These are phyloP conservation scores for Lactarius evosmus DNA, from an alignment of 768 basidiomycete genomes.

Conservation along the genomic window DNA sequence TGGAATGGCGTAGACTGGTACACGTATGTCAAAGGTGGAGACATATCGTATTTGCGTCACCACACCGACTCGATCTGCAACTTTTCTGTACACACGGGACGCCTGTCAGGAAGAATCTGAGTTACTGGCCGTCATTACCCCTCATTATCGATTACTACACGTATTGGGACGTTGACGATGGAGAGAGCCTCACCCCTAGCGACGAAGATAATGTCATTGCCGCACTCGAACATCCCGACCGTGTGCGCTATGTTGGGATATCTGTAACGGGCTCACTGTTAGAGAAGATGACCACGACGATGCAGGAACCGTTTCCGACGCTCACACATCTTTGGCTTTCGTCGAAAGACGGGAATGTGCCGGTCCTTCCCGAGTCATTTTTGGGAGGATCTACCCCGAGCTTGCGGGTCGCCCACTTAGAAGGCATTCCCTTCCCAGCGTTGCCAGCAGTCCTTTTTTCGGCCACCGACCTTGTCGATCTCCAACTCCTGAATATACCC, in stretches of 20 bases:
- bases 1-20: background rate
- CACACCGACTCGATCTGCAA: conserved; percentile 1
- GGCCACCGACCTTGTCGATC: background rate
- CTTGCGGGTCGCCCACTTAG: background rate
- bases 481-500: background rate
- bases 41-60: background rate
- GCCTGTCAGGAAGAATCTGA: background rate
- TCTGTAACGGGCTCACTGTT: background rate
- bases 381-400: background rate
- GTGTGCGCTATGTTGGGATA: background rate
- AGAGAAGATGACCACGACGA: background rate
- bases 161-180: too few species aligned
- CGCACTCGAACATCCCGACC: background rate
- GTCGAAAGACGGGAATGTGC: background rate
- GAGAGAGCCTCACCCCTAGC: too few species aligned
- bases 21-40: conserved; percentile 16
- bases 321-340: background rate
- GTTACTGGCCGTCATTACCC: background rate
- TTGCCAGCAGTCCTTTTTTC: background rate
- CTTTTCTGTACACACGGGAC: conserved; percentile 2
- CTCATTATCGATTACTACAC: too few species aligned
- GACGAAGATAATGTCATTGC: background rate
- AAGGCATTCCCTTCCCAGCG: conserved; percentile 2
- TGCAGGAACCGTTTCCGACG: conserved; percentile 1
- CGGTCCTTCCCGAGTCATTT: background rate